phyloP scores from a whole-genome alignment of 140 eudicot genomes.

The Stevia rebaudiana region DNA sequence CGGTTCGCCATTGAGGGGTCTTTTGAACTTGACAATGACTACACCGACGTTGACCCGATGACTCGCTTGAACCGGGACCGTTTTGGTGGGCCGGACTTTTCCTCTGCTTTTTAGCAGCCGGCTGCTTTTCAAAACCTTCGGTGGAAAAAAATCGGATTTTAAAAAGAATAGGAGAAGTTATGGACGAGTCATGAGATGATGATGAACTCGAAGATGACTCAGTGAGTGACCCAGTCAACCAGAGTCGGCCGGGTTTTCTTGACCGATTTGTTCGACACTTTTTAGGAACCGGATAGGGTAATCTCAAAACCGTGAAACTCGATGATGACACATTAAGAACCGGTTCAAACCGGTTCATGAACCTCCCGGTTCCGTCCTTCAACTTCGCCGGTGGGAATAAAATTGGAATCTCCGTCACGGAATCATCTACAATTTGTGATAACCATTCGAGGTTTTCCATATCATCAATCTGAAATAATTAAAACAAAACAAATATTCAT shows the following conservation, averaged over 20 bases:
- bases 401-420: slow-evolving; percentile 49
- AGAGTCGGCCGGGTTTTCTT: slow-evolving; percentile 35
- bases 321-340: slow-evolving; percentile 11
- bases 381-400: slow-evolving; percentile 40
- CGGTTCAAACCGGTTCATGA: slow-evolving; percentile 38
- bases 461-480: slow-evolving; percentile 58
- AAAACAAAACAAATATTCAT: background rate
- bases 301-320: slow-evolving; percentile 30
- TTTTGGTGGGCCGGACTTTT: slow-evolving; percentile 27
- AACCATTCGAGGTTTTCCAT: slow-evolving; percentile 86
- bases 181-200: slow-evolving; percentile 41
- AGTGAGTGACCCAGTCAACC: slow-evolving; percentile 42
- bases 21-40: slow-evolving; percentile 82
- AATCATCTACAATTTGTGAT: slow-evolving; percentile 78
- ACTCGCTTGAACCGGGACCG: slow-evolving; percentile 22
- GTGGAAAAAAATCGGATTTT: slow-evolving; percentile 35
- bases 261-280: slow-evolving; percentile 47
- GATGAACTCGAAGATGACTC: slow-evolving; percentile 58
- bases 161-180: slow-evolving; percentile 32
- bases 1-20: slow-evolving; percentile 98
- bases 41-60: slow-evolving; percentile 48
- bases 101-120: slow-evolving; percentile 53
- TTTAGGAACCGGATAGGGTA: slow-evolving; percentile 48
- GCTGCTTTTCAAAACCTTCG: slow-evolving; percentile 32
- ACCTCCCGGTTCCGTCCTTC: slow-evolving; percentile 26